Conservation (phyloP, 345 rosid genomes). For the Lepidium africanum region DNA sequence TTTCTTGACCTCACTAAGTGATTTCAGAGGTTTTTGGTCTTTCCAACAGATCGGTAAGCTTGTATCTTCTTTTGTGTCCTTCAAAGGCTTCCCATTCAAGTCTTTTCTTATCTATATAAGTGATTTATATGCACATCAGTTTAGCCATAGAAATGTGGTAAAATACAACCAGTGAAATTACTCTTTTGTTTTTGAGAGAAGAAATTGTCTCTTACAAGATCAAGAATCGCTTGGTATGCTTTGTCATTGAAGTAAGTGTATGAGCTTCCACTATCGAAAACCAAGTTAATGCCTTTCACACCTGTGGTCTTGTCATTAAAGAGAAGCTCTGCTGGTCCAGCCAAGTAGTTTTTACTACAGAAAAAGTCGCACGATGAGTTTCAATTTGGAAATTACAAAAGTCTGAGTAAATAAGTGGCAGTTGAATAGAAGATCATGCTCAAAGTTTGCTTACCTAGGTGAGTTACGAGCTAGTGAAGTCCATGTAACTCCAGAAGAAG, state of each 20-base stretch:
- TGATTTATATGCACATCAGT: neutral
- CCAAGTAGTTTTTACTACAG: conserved; percentile 53
- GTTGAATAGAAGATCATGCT: neutral
- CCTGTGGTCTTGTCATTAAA: conserved; percentile 50
- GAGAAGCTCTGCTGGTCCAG: conserved; percentile 69
- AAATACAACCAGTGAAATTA: neutral
- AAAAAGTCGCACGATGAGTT: neutral
- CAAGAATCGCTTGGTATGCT: conserved; percentile 42
- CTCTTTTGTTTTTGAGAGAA: neutral
- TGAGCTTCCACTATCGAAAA: conserved; percentile 93
- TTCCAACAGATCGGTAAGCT: conserved; percentile 87
- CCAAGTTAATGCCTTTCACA: conserved; percentile 39
- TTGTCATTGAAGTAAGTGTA: conserved; percentile 60
- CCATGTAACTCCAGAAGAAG: conserved; percentile 61
- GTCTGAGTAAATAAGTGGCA: neutral
- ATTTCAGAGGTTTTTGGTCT: conserved; percentile 47
- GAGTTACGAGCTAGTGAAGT: conserved; percentile 35
- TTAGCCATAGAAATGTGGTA: neutral
- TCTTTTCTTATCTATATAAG: conserved; percentile 17
- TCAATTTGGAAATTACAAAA: neutral
- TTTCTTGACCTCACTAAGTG: conserved; percentile 39
- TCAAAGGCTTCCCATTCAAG: conserved; percentile 41
- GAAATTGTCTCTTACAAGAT: conserved; percentile 42
- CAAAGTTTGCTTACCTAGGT: conserved; percentile 35
- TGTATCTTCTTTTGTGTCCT: conserved; percentile 42